Evolutionary conservation across 805 yeast species (phyloP).

Genomic region (Sungouiozyma intestinalis): DNA sequence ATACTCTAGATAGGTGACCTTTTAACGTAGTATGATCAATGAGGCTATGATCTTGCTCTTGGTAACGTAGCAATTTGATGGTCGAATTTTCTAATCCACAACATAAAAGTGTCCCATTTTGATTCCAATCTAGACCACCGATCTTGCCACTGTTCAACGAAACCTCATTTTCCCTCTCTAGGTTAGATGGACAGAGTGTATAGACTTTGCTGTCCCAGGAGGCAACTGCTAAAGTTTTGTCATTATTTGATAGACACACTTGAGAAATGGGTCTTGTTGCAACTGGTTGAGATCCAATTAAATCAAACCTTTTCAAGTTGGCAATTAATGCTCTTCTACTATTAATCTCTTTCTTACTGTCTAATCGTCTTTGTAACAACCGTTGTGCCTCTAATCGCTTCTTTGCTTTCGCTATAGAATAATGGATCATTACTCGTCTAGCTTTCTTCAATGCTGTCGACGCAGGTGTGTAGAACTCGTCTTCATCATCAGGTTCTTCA

Average conservation of each 20-base stretch:
- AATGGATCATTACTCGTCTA: conserved; percentile 41
- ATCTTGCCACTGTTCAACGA: conserved; percentile 44
- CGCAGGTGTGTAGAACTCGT: conserved; percentile 71
- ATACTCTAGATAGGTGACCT: conserved; percentile 50
- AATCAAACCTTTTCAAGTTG: conserved; percentile 29
- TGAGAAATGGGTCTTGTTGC: conserved; percentile 61
- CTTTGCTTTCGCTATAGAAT: conserved; percentile 40
- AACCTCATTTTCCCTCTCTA: background rate
- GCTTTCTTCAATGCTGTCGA: conserved; percentile 39
- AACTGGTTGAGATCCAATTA: conserved; percentile 60
- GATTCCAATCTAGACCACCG: conserved; percentile 61
- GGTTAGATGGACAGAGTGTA: background rate
- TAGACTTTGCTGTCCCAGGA: conserved; percentile 65
- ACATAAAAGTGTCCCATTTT: conserved; percentile 22
- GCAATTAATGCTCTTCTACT: conserved; percentile 36
- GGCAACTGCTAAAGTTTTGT: conserved; percentile 42
- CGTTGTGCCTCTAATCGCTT: conserved; percentile 32
- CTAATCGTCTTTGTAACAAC: conserved; percentile 20
- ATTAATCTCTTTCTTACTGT: conserved; percentile 35
- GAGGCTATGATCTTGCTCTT: conserved; percentile 9
- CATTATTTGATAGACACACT: conserved; percentile 35
- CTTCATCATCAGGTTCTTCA: conserved; percentile 21
- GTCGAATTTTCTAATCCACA: conserved; percentile 40
- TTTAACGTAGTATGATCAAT: conserved; percentile 15
- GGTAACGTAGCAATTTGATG: conserved; percentile 30